Evolutionary conservation across 768 basidiomycete genomes (phyloP).

Genomic region (Leccinum rimulosum): DNA sequence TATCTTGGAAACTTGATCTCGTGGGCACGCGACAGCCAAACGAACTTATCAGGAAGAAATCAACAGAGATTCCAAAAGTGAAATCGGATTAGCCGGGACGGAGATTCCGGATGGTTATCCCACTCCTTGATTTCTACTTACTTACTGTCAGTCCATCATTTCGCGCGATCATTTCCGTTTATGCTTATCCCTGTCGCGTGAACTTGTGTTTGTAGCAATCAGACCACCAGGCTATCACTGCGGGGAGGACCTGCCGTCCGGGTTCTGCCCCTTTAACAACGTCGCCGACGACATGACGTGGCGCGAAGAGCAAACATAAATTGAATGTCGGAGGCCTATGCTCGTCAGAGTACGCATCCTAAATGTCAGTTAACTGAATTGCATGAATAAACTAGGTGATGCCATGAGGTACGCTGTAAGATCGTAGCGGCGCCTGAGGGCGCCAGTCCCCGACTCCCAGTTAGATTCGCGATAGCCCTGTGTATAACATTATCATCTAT

Average conservation of each 20-base stretch:
- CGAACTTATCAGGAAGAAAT: constrained; percentile 59
- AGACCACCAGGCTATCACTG: constrained; percentile 95
- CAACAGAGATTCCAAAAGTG: constrained; percentile 44
- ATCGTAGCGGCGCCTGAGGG: no score
- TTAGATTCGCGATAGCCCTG: no score
- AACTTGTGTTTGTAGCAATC: constrained; percentile 75
- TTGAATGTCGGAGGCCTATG: no score
- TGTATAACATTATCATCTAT: no score
- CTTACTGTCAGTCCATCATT: constrained; percentile 46
- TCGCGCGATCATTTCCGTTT: no score
- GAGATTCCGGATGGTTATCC: constrained; percentile 60
- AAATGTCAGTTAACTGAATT: no score
- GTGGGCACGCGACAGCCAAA: constrained; percentile 58
- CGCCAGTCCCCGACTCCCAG: no score
- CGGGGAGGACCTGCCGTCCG: constrained; percentile 78
- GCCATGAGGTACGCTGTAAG: no score
- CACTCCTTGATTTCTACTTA: constrained; percentile 84
- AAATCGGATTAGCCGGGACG: no score
- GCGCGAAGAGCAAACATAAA: no score
- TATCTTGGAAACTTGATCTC: constrained; percentile 60
- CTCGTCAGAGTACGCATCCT: no score
- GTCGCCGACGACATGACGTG: constrained; percentile 43
- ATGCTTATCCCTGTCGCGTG: not conserved
- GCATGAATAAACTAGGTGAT: no score
- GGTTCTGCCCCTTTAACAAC: constrained; percentile 97